These are phyloP conservation scores for Penicillium soppii DNA, from an alignment of 495 filamentous ascomycete genomes.

Conservation along the genomic window DNA sequence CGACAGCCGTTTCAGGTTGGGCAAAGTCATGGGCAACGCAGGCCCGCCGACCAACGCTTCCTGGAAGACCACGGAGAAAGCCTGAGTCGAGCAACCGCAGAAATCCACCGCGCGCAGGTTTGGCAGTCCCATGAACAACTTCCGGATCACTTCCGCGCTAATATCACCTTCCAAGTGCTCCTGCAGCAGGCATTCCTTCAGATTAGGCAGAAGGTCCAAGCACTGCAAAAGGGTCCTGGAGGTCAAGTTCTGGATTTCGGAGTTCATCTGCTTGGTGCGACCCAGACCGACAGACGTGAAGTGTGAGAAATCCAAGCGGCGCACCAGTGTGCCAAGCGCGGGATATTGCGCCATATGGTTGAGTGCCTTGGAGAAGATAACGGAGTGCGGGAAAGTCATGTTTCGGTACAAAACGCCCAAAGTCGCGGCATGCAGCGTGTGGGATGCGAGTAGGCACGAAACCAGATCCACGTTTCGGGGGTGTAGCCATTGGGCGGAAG, in stretches of 20 bases:
- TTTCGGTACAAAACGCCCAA: slow-evolving; percentile 75
- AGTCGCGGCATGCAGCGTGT: slow-evolving; percentile 72
- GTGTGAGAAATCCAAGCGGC: slow-evolving; percentile 83
- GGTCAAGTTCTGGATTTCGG: slow-evolving; percentile 79
- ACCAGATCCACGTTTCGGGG: slow-evolving; percentile 82
- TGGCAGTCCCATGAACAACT: slow-evolving; percentile 66
- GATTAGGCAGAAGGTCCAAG: slow-evolving; percentile 70
- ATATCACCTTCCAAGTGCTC: slow-evolving; percentile 84
- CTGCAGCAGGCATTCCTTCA: slow-evolving; percentile 79
- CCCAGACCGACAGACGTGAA: slow-evolving; percentile 83
- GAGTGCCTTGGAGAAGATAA: slow-evolving; percentile 84
- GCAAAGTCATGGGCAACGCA: slow-evolving; percentile 47
- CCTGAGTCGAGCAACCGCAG: slow-evolving; percentile 70
- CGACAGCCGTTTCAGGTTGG: slow-evolving; percentile 65
- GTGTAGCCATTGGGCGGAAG: slow-evolving; percentile 75
- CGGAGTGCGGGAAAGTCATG: slow-evolving; percentile 84
- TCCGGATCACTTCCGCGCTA: slow-evolving; percentile 63
- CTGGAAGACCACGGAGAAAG: slow-evolving; percentile 64
- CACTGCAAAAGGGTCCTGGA: slow-evolving; percentile 72
- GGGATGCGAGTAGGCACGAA: slow-evolving; percentile 73
- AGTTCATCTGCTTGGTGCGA: slow-evolving; percentile 75
- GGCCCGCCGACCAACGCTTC: slow-evolving; percentile 43
- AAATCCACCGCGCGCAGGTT: slow-evolving; percentile 74
- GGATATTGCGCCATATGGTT: slow-evolving; percentile 66
- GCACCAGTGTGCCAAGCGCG: slow-evolving; percentile 73